Base-by-base conservation (phyloP, 139 green algal species). In the Coelastrella sp. region DNA sequence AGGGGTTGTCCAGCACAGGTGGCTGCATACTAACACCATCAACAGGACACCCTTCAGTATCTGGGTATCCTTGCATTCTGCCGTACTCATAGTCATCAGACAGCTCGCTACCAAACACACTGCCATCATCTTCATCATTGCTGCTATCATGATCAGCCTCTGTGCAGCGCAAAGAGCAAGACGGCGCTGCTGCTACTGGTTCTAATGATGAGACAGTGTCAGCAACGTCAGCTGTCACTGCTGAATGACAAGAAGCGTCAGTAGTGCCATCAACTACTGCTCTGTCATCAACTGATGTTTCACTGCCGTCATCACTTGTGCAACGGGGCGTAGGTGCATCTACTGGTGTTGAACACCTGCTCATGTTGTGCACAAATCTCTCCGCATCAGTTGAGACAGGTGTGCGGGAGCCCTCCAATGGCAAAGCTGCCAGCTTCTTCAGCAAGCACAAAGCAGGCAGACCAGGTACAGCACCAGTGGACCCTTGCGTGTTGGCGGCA, bases 1-100 rank as follows among this genome's bases (percentile, higher is more conserved):
- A n/a, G n/a, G 68, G 68, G 38, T 77, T 77, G 38, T 59, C 21
- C 37, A 77, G 27, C 21, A 77, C 68, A 59, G 68, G 68, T 23
- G 68, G 23, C 4, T 77, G 53, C 53, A 64, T 64, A 27, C 6
- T 27, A 27, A 21, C 17, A 64, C 6, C 38, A 35, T 30, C 38
- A 23, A 5, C 45, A 17, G 38, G 35, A 23, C 57, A 48, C 23
- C 38, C 27, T 6, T 32, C 38, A 25, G 30, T 45, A 23, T 57
- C 68, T 30, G 45, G 38, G 27, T 77, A 77, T 23, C 53, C 38
- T 7, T 38, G n/a, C n/a, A 45, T 21, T 13, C 32, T 1, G 3
- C 45, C 38, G 13, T 27, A 5, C 11, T 77, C 68, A 2, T 57
- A 32, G 37, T 53, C 68, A n/a, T 77, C 68, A n/a, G 68, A 77